A percentile compares a stretch with the other conserved stretches of the same genome.
phyloP scores from a whole-genome alignment of 306 rosid genomes.

The Vigna angularis region DNA sequence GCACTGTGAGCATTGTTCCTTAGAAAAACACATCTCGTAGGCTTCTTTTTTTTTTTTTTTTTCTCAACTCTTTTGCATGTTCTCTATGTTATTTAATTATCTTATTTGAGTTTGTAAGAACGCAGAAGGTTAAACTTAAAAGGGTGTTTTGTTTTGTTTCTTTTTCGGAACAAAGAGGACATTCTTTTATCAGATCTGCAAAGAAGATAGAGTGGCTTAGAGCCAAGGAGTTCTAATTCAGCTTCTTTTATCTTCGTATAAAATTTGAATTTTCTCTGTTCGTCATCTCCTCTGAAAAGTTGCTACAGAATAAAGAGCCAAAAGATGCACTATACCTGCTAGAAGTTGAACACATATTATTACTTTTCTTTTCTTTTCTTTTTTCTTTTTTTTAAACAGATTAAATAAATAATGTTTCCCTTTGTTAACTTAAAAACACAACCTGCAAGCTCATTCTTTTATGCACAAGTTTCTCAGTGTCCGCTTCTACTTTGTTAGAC shows the following conservation, averaged over 20 bases:
- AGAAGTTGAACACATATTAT: conserved; percentile 12
- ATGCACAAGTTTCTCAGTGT: conserved; percentile 60
- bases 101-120: not conserved
- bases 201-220: conserved; percentile 40
- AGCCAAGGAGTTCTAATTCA: conserved; percentile 32
- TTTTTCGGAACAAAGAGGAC: conserved; percentile 34
- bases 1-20: not conserved
- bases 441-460: conserved; percentile 63
- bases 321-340: conserved; percentile 61
- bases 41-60: not conserved
- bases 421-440: conserved; percentile 40
- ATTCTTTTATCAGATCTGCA: conserved; percentile 63
- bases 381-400: not conserved
- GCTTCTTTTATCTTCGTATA: conserved; percentile 23
- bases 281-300: conserved; percentile 49
- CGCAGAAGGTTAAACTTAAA: not conserved
- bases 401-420: conserved; percentile 42
- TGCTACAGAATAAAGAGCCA: conserved; percentile 44
- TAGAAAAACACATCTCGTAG: conserved; percentile 1
- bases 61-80: not conserved
- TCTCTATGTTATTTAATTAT: not conserved
- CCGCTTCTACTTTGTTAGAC: conserved; percentile 74
- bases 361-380: conserved; percentile 23
- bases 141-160: conserved; percentile 21
- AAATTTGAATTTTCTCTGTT: conserved; percentile 41